A percentile compares a stretch with the other conserved stretches of the same genome.
phyloP scores from a whole-genome alignment of 805 yeast genomes.

The Ogataea sp. region DNA sequence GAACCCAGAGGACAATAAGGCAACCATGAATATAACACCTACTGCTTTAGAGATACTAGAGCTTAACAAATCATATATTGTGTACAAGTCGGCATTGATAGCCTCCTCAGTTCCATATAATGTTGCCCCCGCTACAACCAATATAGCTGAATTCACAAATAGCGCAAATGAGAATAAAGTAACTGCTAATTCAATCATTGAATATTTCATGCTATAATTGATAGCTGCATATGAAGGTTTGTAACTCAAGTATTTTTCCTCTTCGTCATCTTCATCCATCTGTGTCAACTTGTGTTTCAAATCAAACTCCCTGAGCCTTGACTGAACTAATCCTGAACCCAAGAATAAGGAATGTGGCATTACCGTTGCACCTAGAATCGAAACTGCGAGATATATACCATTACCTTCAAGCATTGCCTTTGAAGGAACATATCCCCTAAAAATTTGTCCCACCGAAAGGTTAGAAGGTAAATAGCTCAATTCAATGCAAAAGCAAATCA shows the following conservation, averaged over 20 bases:
- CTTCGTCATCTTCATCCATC: slow-evolving; percentile 16
- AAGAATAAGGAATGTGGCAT: slow-evolving; percentile 44
- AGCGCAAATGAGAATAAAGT: slow-evolving; percentile 72
- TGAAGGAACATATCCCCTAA: slow-evolving; percentile 38
- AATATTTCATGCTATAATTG: slow-evolving; percentile 55
- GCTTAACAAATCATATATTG: slow-evolving; percentile 56
- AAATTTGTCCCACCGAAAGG: slow-evolving; percentile 20
- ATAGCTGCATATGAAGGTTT: slow-evolving; percentile 64
- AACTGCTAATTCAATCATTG: slow-evolving; percentile 55
- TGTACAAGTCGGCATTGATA: slow-evolving; percentile 65
- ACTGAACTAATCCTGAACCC: slow-evolving; percentile 42
- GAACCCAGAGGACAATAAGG: slow-evolving; percentile 70
- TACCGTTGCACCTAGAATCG: slow-evolving; percentile 42
- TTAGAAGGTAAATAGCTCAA: slow-evolving; percentile 27
- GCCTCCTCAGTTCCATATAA: slow-evolving; percentile 52
- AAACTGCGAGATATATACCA: slow-evolving; percentile 39
- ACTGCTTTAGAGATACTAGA: slow-evolving; percentile 56
- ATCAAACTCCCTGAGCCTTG: slow-evolving; percentile 38
- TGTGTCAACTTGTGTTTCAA: slow-evolving; percentile 26
- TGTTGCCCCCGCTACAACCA: slow-evolving; percentile 72
- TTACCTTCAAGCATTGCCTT: slow-evolving; percentile 31
- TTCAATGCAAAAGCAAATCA: slow-evolving; percentile 38
- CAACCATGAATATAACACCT: slow-evolving; percentile 77
- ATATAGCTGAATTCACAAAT: slow-evolving; percentile 74
- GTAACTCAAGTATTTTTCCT: slow-evolving; percentile 39